Conservation (phyloP, 1,284 basidiomycete species). For the Chondrostereum purpureum region DNA sequence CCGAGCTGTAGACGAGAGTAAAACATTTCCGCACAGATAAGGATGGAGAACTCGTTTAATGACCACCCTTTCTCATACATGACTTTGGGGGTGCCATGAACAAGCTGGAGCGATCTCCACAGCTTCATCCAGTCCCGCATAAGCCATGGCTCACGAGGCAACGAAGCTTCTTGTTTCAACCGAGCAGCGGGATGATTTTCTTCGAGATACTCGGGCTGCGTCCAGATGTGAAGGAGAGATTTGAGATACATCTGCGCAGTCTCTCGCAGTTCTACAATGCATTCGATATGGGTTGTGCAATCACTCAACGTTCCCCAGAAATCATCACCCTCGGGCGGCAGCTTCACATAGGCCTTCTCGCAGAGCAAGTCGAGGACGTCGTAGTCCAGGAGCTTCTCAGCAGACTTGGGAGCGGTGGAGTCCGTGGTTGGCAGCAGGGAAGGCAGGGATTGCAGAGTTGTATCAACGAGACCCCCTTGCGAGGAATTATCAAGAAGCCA, state of each 20-base stretch:
- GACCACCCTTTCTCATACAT: not conserved
- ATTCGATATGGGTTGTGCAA: not conserved
- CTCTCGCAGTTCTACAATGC: not conserved
- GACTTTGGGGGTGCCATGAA: not conserved
- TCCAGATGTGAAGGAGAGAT: not conserved
- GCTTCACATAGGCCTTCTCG: not conserved
- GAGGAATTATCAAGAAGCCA: conserved; percentile 1
- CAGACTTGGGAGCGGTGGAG: too few species aligned
- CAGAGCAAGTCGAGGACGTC: not conserved
- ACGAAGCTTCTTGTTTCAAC: not conserved
- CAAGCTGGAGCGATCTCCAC: not conserved
- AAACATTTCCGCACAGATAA: not conserved
- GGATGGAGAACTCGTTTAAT: not conserved
- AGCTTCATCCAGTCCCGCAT: not conserved
- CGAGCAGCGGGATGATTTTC: not conserved
- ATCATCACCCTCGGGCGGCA: not conserved
- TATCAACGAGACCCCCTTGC: not conserved
- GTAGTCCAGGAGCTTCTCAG: not conserved
- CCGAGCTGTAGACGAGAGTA: conserved; percentile 2
- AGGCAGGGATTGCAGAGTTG: not conserved
- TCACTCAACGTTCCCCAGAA: not conserved
- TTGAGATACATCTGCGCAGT: not conserved
- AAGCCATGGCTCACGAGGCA: not conserved
- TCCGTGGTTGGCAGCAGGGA: not conserved
- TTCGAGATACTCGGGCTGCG: not conserved